These are phyloP conservation scores for Plasmodium coatneyi DNA, from an alignment of 169 alveolate species.

Conservation along the genomic window DNA sequence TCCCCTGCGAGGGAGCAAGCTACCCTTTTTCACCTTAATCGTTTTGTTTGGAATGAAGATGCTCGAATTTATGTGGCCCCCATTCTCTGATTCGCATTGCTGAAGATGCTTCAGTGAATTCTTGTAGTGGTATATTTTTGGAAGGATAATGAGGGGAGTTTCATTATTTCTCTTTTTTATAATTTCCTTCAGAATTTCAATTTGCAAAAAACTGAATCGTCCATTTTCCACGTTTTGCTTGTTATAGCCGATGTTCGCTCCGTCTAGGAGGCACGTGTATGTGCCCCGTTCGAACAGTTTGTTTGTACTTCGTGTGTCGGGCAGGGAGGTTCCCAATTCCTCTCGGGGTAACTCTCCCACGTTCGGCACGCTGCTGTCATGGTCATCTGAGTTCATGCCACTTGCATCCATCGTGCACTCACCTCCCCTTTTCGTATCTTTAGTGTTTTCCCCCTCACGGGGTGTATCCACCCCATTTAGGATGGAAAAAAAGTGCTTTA, in stretches of 20 bases:
- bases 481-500: slow-evolving; percentile 61
- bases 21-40: slow-evolving; percentile 19
- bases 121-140: slow-evolving; percentile 65
- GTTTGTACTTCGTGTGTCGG: background rate
- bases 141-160: slow-evolving; percentile 55
- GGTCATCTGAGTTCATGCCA: background rate
- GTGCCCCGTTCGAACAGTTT: slow-evolving; percentile 39
- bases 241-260: slow-evolving; percentile 70
- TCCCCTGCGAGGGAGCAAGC: background rate
- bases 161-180: slow-evolving; percentile 64
- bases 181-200: slow-evolving; percentile 64
- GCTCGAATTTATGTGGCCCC: background rate
- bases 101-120: slow-evolving; percentile 41
- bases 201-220: slow-evolving; percentile 57
- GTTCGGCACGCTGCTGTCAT: background rate
- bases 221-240: slow-evolving; percentile 75
- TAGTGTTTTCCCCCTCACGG: background rate
- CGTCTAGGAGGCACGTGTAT: slow-evolving; percentile 69
- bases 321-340: background rate
- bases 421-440: background rate
- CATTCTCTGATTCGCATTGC: background rate
- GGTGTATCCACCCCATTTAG: slow-evolving; percentile 10
- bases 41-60: slow-evolving; percentile 67
- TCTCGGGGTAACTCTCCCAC: background rate
- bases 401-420: background rate